phyloP scores from a whole-genome alignment of 2,329 filamentous ascomycete species.

The Raffaelea albimanens region DNA sequence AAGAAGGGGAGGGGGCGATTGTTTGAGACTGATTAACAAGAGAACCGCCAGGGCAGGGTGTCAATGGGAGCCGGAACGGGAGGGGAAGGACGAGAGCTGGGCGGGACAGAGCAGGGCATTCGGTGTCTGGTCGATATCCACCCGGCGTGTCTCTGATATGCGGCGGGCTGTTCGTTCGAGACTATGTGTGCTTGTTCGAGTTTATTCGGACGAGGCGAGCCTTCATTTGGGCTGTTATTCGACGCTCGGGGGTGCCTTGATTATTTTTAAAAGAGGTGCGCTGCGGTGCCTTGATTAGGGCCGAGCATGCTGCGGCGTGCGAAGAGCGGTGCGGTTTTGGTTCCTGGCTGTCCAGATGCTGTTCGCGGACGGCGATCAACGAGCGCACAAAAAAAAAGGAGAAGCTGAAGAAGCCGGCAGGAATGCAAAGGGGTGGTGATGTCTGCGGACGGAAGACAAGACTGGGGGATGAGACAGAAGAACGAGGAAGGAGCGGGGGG shows the following conservation, averaged over 20 bases:
- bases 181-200: background rate
- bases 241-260: background rate
- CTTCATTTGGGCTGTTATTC: background rate
- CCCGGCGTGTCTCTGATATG: too few relatives aligned
- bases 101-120: too few relatives aligned
- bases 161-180: background rate
- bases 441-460: background rate
- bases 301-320: too few relatives aligned
- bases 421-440: background rate
- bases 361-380: background rate
- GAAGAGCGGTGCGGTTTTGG: background rate
- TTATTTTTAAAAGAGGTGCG: too few relatives aligned
- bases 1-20: constrained; percentile 1
- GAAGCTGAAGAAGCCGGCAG: background rate
- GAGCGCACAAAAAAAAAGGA: background rate
- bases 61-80: constrained; percentile 2
- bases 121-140: constrained; percentile 1
- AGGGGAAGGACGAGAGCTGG: background rate
- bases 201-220: background rate
- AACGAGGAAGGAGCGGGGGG: background rate
- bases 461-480: background rate
- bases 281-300: too few relatives aligned
- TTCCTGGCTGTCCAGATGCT: background rate
- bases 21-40: constrained; percentile 12
- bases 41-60: background rate